Conservation (phyloP, 2,329 filamentous ascomycete species). For the Epichloe coenophiala region DNA sequence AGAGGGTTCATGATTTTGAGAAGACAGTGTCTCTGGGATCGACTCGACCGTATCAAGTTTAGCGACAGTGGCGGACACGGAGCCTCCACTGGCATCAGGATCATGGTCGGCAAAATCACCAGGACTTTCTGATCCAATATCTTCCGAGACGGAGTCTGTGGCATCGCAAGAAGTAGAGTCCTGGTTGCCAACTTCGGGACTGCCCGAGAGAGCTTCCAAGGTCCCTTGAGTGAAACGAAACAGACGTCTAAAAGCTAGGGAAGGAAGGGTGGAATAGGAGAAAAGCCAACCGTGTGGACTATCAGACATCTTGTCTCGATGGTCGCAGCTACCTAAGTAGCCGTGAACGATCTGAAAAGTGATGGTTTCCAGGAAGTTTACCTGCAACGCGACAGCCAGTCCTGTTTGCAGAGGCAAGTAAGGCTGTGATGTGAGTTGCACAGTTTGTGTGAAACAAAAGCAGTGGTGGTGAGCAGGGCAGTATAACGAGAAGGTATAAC, state of each 20-base stretch:
- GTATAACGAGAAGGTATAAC: background rate
- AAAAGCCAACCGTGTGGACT: background rate
- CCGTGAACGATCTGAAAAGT: background rate
- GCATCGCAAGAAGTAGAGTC: background rate
- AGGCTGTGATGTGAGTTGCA: background rate
- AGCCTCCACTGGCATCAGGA: background rate
- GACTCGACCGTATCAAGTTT: background rate
- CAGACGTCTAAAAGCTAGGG: background rate
- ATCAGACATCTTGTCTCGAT: constrained; percentile 1
- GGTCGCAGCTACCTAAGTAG: background rate
- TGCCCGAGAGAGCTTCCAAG: background rate
- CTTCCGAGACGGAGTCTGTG: background rate
- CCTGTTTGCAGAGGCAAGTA: background rate
- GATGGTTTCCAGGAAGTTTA: background rate
- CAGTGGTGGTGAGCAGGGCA: background rate
- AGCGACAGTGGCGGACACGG: background rate
- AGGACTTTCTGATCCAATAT: background rate
- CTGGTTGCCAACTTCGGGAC: background rate
- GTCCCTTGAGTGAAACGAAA: background rate
- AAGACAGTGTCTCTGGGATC: background rate
- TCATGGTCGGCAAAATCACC: background rate
- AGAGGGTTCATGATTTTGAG: background rate
- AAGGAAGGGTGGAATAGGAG: background rate
- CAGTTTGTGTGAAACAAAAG: background rate
- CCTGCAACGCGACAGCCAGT: background rate